Conservation (phyloP, 768 basidiomycete genomes). For the Lentinula edodes region DNA sequence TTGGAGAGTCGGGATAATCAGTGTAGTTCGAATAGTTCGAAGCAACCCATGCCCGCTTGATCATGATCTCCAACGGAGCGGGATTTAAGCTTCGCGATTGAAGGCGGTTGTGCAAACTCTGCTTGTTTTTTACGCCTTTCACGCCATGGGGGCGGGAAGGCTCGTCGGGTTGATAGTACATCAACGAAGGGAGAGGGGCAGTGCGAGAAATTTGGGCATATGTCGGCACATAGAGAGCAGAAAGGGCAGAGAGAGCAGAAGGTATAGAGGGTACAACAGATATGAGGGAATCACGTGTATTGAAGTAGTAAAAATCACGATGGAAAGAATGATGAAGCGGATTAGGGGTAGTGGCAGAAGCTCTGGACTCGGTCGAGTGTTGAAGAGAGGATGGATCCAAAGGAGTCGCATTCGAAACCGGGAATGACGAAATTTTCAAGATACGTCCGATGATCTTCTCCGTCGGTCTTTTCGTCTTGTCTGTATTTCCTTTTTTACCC, state of each 20-base stretch:
- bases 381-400: neutral
- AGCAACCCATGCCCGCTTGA: neutral
- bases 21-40: neutral
- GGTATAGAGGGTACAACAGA: neutral
- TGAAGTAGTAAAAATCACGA: neutral
- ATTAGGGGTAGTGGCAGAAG: neutral
- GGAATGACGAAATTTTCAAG: neutral
- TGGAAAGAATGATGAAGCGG: neutral
- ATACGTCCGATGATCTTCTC: neutral
- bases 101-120: neutral
- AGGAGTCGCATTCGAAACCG: neutral
- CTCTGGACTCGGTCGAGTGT: neutral
- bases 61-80: neutral
- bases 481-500: neutral
- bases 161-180: neutral
- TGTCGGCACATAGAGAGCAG: neutral
- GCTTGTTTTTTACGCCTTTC: neutral
- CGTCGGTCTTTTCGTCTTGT: neutral
- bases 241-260: neutral
- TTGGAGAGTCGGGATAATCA: neutral
- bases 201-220: neutral
- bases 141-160: neutral
- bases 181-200: neutral
- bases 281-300: neutral
- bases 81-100: neutral